Percentiles rank a stretch among this genome's conserved stretches.
Conservation (phyloP, 371 early-diverging fungal genomes). For the Mucor plumbeus region DNA sequence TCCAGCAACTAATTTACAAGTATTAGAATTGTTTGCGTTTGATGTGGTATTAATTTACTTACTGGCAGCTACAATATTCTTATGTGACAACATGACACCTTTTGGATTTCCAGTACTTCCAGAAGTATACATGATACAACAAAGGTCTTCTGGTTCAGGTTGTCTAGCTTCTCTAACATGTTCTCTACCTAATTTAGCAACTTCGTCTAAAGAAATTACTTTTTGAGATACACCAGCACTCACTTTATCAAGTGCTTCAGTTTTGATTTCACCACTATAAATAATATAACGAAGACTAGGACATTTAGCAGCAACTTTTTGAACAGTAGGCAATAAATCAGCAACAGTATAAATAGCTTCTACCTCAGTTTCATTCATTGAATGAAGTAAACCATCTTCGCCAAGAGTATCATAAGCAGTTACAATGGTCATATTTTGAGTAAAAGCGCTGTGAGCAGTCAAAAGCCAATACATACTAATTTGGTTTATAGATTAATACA, state of each 20-base stretch:
- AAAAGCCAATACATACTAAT: constrained; percentile 40
- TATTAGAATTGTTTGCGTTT: no score
- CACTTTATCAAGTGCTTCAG: constrained; percentile 29
- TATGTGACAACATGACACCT: constrained; percentile 61
- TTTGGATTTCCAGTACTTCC: constrained; percentile 66
- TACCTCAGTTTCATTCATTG: constrained; percentile 66
- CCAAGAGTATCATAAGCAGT: constrained; percentile 87
- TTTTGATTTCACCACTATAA: constrained; percentile 43
- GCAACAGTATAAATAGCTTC: constrained; percentile 64
- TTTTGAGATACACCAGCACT: constrained; percentile 32
- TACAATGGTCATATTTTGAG: constrained; percentile 68
- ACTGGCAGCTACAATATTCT: constrained; percentile 64
- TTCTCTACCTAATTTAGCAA: constrained; percentile 48
- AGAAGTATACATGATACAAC: constrained; percentile 64
- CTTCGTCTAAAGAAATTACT: constrained; percentile 39
- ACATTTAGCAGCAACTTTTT: constrained; percentile 58
- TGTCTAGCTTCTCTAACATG: constrained; percentile 35
- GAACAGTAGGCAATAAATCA: constrained; percentile 63
- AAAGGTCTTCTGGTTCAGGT: constrained; percentile 65
- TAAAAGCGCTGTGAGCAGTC: constrained; percentile 47
- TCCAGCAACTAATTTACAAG: constrained; percentile 57
- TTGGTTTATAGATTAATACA: not conserved
- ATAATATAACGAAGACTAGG: constrained; percentile 53
- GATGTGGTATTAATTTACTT: constrained; percentile 6
- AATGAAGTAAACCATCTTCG: constrained; percentile 66